Conservation (phyloP, 805 yeast genomes). For the Candida patagonica region DNA sequence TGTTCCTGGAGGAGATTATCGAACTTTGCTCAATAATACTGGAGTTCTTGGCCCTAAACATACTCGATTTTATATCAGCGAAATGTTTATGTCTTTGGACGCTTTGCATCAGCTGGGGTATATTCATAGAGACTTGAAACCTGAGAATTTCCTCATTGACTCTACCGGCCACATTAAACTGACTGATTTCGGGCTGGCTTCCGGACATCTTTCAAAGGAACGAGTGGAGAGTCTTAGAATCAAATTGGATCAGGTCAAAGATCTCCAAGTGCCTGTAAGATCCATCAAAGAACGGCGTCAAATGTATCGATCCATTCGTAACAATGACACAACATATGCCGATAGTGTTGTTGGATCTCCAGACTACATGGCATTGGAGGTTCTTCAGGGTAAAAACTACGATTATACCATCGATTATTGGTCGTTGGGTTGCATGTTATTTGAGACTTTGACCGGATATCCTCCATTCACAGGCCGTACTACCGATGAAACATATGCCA, state of each 20-base stretch:
- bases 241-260: constrained; percentile 59
- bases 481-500: constrained; percentile 90
- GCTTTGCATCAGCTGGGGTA: constrained; percentile 91
- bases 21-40: constrained; percentile 88
- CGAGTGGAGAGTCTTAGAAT: constrained; percentile 84
- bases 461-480: constrained; percentile 95
- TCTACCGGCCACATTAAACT: constrained; percentile 84
- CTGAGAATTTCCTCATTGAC: constrained; percentile 86
- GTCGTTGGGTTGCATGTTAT: constrained; percentile 96
- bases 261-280: constrained; percentile 60
- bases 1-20: constrained; percentile 99
- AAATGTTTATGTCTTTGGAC: constrained; percentile 93
- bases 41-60: constrained; percentile 90
- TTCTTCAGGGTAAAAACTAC: constrained; percentile 84
- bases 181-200: constrained; percentile 95
- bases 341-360: constrained; percentile 97
- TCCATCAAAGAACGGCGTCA: constrained; percentile 81
- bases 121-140: constrained; percentile 94
- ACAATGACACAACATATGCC: constrained; percentile 73
- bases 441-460: constrained; percentile 92
- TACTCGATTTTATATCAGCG: constrained; percentile 88
- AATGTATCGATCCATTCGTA: constrained; percentile 67
- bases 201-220: constrained; percentile 89
- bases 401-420: constrained; percentile 97
- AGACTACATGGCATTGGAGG: constrained; percentile 98